These are phyloP conservation scores for Penicillium crystallinum DNA, from an alignment of 495 filamentous ascomycete species.

Conservation along the genomic window DNA sequence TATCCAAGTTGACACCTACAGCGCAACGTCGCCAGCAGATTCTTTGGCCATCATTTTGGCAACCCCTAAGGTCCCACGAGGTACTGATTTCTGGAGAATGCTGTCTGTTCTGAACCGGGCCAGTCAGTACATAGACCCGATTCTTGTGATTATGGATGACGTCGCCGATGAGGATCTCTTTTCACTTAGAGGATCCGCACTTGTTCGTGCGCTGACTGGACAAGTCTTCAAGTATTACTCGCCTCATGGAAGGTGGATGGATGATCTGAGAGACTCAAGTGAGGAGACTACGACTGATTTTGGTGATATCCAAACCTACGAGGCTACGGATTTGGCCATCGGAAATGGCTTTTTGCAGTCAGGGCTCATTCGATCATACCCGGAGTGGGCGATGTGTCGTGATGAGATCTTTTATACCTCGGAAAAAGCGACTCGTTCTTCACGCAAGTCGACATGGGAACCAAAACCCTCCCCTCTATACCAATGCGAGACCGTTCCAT, in stretches of 20 bases:
- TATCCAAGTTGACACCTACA: conserved; percentile 9
- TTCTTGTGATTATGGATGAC: conserved; percentile 13
- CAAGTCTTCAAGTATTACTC: conserved; percentile 24
- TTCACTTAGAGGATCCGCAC: conserved; percentile 2
- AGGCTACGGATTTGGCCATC: background rate
- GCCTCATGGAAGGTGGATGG: conserved; percentile 23
- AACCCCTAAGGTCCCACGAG: conserved; percentile 11
- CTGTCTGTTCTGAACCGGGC: conserved; percentile 14
- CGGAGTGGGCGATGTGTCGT: background rate
- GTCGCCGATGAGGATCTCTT: background rate
- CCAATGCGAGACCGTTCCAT: background rate
- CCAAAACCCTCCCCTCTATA: background rate
- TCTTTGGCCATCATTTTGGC: conserved; percentile 28
- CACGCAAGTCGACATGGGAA: background rate
- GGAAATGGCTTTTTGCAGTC: conserved; percentile 20
- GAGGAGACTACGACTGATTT: conserved; percentile 2
- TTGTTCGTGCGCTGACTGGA: conserved; percentile 14
- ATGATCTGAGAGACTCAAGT: background rate
- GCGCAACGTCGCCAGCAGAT: conserved; percentile 24
- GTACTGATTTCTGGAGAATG: conserved; percentile 5
- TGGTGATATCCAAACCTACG: background rate
- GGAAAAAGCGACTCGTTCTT: background rate
- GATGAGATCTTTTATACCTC: background rate
- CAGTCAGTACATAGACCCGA: conserved; percentile 20
- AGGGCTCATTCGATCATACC: background rate